phyloP scores from a whole-genome alignment of 352 stramenopile genomes.

The Globisporangium spinosum region DNA sequence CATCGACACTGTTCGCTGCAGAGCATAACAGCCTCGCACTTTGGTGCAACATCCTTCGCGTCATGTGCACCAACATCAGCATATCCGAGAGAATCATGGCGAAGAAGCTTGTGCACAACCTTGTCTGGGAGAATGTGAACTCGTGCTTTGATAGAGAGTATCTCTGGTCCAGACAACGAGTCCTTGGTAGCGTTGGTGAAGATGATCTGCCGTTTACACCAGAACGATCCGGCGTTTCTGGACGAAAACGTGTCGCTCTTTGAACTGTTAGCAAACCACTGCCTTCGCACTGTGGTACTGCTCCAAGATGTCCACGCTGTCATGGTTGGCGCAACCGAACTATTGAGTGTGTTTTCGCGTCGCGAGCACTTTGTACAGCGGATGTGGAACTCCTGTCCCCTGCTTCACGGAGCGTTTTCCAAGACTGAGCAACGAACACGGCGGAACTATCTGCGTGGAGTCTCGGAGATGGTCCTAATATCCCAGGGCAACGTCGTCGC shows the following conservation, averaged over 20 bases:
- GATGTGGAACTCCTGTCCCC: constrained; percentile 1
- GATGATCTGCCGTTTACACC: not conserved
- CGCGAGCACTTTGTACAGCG: not conserved
- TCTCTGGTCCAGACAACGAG: constrained; percentile 1
- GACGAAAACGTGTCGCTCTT: constrained; percentile 1
- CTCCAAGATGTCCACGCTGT: constrained; percentile 2
- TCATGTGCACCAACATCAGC: not conserved
- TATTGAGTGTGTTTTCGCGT: constrained; percentile 5
- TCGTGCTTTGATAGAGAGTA: not conserved
- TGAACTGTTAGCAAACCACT: not conserved
- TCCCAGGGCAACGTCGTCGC: not conserved
- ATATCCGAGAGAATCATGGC: not conserved
- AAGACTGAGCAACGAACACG: constrained; percentile 3
- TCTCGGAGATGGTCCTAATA: constrained; percentile 4
- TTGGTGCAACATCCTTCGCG: constrained; percentile 13
- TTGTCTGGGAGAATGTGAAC: constrained; percentile 1
- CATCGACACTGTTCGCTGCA: not conserved
- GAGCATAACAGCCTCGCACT: constrained; percentile 6
- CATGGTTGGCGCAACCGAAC: constrained; percentile 10
- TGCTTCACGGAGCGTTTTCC: not conserved
- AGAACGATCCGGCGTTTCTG: not conserved
- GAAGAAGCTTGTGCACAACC: constrained; percentile 1
- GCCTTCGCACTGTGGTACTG: constrained; percentile 9
- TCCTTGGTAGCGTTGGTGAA: constrained; percentile 7
- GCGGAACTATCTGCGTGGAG: not conserved